Evolutionary conservation across 148 eudicot species (phyloP).

Genomic region (Persicaria maculosa): DNA sequence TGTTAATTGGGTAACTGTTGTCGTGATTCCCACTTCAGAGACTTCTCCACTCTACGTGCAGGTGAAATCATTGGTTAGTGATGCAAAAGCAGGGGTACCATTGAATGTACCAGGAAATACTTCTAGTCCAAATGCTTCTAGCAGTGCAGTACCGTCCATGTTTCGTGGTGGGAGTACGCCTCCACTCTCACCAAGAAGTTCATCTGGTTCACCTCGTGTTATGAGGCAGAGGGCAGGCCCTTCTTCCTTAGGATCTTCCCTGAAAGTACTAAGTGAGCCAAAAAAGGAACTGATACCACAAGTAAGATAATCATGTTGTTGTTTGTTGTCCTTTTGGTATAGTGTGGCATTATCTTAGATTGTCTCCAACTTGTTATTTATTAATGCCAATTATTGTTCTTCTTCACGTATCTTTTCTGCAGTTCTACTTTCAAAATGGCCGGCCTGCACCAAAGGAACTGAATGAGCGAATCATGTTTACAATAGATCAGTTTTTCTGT

Average conservation of each 20-base stretch:
- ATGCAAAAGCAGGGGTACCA: slow-evolving; percentile 72
- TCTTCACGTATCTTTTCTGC: slow-evolving; percentile 15
- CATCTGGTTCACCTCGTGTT: slow-evolving; percentile 92
- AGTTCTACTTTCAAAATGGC: slow-evolving; percentile 95
- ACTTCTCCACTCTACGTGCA: slow-evolving; percentile 21
- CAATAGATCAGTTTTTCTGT: slow-evolving; percentile 87
- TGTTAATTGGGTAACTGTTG: neutral
- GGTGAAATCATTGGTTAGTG: slow-evolving; percentile 83
- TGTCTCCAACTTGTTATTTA: neutral
- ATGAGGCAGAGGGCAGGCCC: slow-evolving; percentile 68
- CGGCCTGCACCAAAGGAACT: slow-evolving; percentile 89
- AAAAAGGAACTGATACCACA: slow-evolving; percentile 87
- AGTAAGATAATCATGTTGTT: slow-evolving; percentile 31
- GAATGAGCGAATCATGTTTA: slow-evolving; percentile 80
- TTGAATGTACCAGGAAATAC: slow-evolving; percentile 58
- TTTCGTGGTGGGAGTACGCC: slow-evolving; percentile 98
- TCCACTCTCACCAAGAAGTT: slow-evolving; percentile 97
- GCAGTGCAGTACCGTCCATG: slow-evolving; percentile 84
- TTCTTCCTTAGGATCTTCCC: slow-evolving; percentile 67
- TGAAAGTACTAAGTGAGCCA: slow-evolving; percentile 69
- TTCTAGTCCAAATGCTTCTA: slow-evolving; percentile 67
- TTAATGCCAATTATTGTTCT: neutral
- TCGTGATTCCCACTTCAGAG: neutral
- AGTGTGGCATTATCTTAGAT: neutral
- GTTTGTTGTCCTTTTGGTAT: neutral